Evolutionary conservation across 108 stramenopile species (phyloP).

Genomic region (Nitzschia putrida): DNA sequence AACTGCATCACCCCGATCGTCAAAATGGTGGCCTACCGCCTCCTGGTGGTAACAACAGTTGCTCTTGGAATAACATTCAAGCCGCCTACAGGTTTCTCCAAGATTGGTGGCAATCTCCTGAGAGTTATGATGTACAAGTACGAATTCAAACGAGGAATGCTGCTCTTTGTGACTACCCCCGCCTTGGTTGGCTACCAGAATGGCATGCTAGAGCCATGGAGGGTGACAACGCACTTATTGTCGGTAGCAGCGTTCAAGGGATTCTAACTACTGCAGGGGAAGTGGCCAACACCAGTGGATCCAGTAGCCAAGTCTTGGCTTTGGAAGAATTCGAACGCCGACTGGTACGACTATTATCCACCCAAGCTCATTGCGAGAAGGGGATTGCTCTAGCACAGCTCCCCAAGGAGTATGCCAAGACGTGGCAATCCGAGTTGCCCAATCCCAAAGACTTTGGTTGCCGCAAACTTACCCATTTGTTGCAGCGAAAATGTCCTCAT

Average conservation of each 20-base stretch:
- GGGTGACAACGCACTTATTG: not conserved
- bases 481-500: not conserved
- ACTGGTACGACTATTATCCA: slow-evolving; percentile 13
- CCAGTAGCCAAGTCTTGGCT: no score
- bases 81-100: slow-evolving; percentile 18
- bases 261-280: slow-evolving; percentile 2
- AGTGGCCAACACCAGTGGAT: not conserved
- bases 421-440: slow-evolving; percentile 2
- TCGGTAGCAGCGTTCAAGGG: not conserved
- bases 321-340: slow-evolving; percentile 19
- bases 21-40: not conserved
- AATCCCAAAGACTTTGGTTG: slow-evolving; percentile 12
- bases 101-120: slow-evolving; percentile 31
- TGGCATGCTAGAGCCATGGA: slow-evolving; percentile 28
- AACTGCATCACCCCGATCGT: slow-evolving; percentile 33
- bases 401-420: slow-evolving; percentile 39
- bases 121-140: slow-evolving; percentile 15
- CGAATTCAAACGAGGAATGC: slow-evolving; percentile 17
- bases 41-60: not conserved
- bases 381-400: slow-evolving; percentile 23
- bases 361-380: not conserved
- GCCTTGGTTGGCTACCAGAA: slow-evolving; percentile 5
- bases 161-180: slow-evolving; percentile 11
- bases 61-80: slow-evolving; percentile 28
- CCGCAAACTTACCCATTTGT: slow-evolving; percentile 18